Conservation (phyloP, 169 alveolate genomes). For the Cryptosporidium tyzzeri region DNA sequence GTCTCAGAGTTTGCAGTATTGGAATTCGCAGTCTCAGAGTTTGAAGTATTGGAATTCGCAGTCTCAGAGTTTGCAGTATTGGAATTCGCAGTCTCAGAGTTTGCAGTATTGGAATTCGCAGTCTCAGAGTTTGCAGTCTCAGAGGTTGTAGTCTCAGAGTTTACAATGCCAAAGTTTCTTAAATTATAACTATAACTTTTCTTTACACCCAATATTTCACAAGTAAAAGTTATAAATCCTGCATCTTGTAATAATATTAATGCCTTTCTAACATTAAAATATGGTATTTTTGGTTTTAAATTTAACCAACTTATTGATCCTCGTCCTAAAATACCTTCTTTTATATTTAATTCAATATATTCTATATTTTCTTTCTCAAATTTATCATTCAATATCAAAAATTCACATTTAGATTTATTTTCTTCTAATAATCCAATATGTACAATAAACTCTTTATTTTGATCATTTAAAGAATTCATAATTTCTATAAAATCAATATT, state of each 20-base stretch:
- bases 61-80: too few species aligned
- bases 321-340: neutral
- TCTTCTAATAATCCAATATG: neutral
- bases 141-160: too few species aligned
- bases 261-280: slow-evolving; percentile 28
- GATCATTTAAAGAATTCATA: neutral
- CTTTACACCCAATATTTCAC: slow-evolving; percentile 4
- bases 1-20: too few species aligned
- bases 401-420: slow-evolving; percentile 20
- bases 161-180: too few species aligned
- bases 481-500: neutral
- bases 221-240: slow-evolving; percentile 19
- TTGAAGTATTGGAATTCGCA: too few species aligned
- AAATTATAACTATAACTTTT: neutral
- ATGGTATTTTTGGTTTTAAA: slow-evolving; percentile 28
- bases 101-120: too few species aligned
- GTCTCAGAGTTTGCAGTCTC: too few species aligned
- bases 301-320: neutral
- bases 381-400: neutral
- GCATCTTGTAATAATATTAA: slow-evolving; percentile 14
- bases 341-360: neutral
- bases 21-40: too few species aligned
- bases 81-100: too few species aligned
- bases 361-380: neutral
- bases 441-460: neutral